Evolutionary conservation across 352 stramenopile genomes (phyloP).

Genomic region (Phytophthora agathidicida): DNA sequence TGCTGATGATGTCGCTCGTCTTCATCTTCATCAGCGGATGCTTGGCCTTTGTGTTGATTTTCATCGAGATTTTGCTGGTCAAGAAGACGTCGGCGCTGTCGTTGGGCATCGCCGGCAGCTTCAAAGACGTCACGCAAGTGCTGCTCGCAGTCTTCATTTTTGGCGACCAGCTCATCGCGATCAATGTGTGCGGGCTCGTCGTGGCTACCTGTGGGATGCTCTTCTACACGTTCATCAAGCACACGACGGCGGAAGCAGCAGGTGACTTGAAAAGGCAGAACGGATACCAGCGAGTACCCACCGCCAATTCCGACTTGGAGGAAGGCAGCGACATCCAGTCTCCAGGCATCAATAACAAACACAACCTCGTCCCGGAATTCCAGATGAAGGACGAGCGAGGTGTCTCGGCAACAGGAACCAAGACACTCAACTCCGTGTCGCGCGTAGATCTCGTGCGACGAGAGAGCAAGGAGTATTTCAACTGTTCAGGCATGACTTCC

Average conservation of each 20-base stretch:
- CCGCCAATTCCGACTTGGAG: slow-evolving; percentile 30
- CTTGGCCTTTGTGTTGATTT: slow-evolving; percentile 80
- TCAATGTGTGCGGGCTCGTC: slow-evolving; percentile 75
- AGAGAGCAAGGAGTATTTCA: slow-evolving; percentile 69
- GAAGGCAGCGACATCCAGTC: slow-evolving; percentile 17
- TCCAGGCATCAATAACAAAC: slow-evolving; percentile 10
- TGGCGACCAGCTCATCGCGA: slow-evolving; percentile 56
- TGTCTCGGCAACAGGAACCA: slow-evolving; percentile 23
- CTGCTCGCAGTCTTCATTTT: slow-evolving; percentile 82
- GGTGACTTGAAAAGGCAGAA: slow-evolving; percentile 9
- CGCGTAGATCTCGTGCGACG: slow-evolving; percentile 51
- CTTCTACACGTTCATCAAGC: slow-evolving; percentile 80
- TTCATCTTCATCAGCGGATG: slow-evolving; percentile 77
- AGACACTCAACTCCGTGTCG: slow-evolving; percentile 31
- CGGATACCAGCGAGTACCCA: slow-evolving; percentile 47
- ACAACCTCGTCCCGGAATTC: slow-evolving; percentile 29
- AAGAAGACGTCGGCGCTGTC: slow-evolving; percentile 86
- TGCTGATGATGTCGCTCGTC: slow-evolving; percentile 56
- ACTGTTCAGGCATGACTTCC: slow-evolving; percentile 16
- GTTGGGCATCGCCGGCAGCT: slow-evolving; percentile 76
- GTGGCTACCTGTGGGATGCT: slow-evolving; percentile 78
- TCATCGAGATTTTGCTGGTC: slow-evolving; percentile 82
- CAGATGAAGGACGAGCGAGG: slow-evolving; percentile 41
- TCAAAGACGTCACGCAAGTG: slow-evolving; percentile 86
- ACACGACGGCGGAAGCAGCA: slow-evolving; percentile 40